These are phyloP conservation scores for Colletotrichum cordylinicola DNA, from an alignment of 2,329 filamentous ascomycete genomes.

Conservation along the genomic window DNA sequence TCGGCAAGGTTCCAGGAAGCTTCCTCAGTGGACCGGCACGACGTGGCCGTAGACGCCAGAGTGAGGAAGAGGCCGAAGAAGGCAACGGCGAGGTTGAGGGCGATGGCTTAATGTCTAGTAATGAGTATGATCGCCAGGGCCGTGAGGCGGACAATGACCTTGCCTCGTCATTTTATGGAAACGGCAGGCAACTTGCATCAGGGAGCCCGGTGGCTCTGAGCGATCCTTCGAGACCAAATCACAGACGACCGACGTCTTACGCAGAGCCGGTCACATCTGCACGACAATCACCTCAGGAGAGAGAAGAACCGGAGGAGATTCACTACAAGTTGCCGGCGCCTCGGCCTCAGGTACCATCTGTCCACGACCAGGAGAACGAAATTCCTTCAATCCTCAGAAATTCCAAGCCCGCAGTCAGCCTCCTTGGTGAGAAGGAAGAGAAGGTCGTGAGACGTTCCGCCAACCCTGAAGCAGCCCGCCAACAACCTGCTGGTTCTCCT, in stretches of 20 bases:
- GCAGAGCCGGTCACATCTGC: conserved; percentile 39
- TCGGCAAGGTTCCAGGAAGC: conserved; percentile 76
- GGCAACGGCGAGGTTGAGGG: conserved; percentile 47
- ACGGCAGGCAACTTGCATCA: conserved; percentile 56
- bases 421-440: conserved; percentile 60
- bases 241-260: conserved; percentile 44
- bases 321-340: conserved; percentile 62
- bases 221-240: conserved; percentile 46
- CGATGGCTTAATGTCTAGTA: conserved; percentile 43
- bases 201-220: conserved; percentile 63
- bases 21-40: conserved; percentile 83
- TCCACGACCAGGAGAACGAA: conserved; percentile 86
- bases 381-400: conserved; percentile 72
- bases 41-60: conserved; percentile 71
- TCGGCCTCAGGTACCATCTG: conserved; percentile 63
- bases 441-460: conserved; percentile 58
- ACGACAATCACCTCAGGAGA: conserved; percentile 35
- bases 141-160: conserved; percentile 42
- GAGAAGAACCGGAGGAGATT: conserved; percentile 44
- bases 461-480: conserved; percentile 47
- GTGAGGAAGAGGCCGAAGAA: conserved; percentile 69
- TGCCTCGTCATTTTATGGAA: conserved; percentile 50
- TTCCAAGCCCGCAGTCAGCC: conserved; percentile 60
- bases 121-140: conserved; percentile 48
- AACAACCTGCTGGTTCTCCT: conserved; percentile 48